A percentile compares a stretch with the other conserved stretches of the same genome.
phyloP scores from a whole-genome alignment of 768 basidiomycete species.

The Trametes cinnabarina region DNA sequence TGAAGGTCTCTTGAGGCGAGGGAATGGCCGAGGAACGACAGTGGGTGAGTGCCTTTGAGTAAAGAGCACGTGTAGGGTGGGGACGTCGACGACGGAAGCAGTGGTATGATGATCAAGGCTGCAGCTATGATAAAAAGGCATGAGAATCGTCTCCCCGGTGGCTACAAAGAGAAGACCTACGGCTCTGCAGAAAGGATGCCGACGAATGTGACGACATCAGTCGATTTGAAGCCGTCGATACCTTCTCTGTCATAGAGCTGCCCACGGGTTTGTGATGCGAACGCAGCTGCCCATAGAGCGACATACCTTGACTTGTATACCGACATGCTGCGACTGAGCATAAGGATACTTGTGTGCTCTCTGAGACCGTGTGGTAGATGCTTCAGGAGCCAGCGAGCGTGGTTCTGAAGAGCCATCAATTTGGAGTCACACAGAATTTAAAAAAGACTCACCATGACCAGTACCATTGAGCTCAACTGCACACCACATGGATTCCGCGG shows the following conservation, averaged over 20 bases:
- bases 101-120: conserved; percentile 37
- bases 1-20: conserved; percentile 20
- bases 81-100: conserved; percentile 41
- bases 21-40: conserved; percentile 41
- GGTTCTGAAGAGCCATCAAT: no score
- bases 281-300: neutral
- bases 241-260: conserved; percentile 59
- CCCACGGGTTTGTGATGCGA: neutral
- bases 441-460: conserved; percentile 18
- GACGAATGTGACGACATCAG: conserved; percentile 66
- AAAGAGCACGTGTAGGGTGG: conserved; percentile 72
- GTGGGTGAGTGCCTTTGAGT: conserved; percentile 39
- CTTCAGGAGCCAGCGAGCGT: neutral
- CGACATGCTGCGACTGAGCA: conserved; percentile 53
- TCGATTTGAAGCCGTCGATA: conserved; percentile 50
- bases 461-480: conserved; percentile 31
- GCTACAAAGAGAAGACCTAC: conserved; percentile 38
- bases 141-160: neutral
- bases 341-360: conserved; percentile 66
- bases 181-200: conserved; percentile 68
- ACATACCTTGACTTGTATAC: conserved; percentile 67
- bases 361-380: conserved; percentile 14
- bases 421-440: neutral
- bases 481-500: conserved; percentile 65
- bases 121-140: neutral